Base-by-base conservation (phyloP, 768 basidiomycete genomes). In the Amanita pseudoporphyria region DNA sequence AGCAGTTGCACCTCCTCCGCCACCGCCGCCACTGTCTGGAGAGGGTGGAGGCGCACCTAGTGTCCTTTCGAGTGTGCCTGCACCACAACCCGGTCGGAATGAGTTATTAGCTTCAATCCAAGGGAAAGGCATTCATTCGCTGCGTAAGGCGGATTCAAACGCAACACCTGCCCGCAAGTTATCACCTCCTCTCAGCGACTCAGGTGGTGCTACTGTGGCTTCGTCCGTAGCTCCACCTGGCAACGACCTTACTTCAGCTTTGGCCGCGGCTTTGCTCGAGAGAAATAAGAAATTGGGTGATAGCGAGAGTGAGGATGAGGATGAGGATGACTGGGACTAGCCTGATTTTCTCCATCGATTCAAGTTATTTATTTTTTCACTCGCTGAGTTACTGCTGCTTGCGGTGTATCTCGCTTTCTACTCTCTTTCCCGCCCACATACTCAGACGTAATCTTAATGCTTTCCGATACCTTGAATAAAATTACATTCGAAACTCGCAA, bases 281-380 rank as follows among this genome's bases (percentile, higher is more conserved):
- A 69, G 93, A 56, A 95, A 88, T 62, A 90, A 87, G 69, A 84
- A 87, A 59, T 68, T 95, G 56, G 91, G 87, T 2, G 89, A 92
- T 56, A 87, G 85, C 58, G 86, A 88, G 56, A 84, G 86, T 44
- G 84, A 85, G 18, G 85, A 86, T 4, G 82, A 82, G 0, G 82
- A 84, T 30, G 82, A 83, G 36, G 81, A 81, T 51, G 85, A 84
- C 61, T 77, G 73, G 69, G 74, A 72, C 58, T 71, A 62, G 43
- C 16, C 13, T 43, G 22, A 13, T 41, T 24, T 41, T 48, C 47
- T 43, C n/a, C 26, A 28, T 28, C 26, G 7, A n/a, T n/a, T n/a
- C 22, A 13, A 35, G 28, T 31, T 36, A 26, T 13, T 32, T 39
- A 3, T 55, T 32, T 24, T 28, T 44, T 44, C 13, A 26, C 6